Evolutionary conservation across 192 early-diverging fungal species (phyloP).

Genomic region (Dimargaris cristalligena): DNA sequence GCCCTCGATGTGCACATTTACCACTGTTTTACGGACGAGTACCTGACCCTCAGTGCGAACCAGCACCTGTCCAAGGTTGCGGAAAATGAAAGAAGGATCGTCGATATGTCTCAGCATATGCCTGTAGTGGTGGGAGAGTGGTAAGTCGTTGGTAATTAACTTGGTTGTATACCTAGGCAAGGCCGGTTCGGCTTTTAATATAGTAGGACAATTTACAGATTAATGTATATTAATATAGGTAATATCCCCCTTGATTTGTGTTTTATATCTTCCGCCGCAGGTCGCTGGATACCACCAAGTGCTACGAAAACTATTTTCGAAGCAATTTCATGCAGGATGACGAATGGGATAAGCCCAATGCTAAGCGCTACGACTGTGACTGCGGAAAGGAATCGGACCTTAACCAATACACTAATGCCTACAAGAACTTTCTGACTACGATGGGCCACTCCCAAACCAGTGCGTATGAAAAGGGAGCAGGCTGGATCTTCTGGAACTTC

Average conservation of each 20-base stretch:
- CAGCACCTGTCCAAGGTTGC: neutral
- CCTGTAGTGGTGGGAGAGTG: neutral
- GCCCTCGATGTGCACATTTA: neutral
- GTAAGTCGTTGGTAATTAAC: neutral
- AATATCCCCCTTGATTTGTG: too few species aligned
- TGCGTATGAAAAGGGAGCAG: slow-evolving; percentile 35
- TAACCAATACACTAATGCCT: slow-evolving; percentile 20
- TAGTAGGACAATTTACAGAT: too few species aligned
- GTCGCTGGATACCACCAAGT: neutral
- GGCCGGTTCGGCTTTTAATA: too few species aligned
- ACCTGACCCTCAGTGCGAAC: neutral
- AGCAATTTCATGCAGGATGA: neutral
- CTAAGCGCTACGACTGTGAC: neutral
- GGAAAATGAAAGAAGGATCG: neutral
- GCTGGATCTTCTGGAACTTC: slow-evolving; percentile 45
- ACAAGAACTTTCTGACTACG: slow-evolving; percentile 25
- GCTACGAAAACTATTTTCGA: neutral
- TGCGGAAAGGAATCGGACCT: neutral
- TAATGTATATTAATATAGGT: too few species aligned
- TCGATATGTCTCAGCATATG: neutral
- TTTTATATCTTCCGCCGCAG: neutral
- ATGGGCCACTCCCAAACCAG: slow-evolving; percentile 43
- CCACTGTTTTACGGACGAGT: neutral
- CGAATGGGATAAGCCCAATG: neutral
- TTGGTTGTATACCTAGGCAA: too few species aligned